Percentiles rank a stretch among this genome's conserved stretches.
Evolutionary conservation across 352 stramenopile species (phyloP).

Genomic region (Globisporangium apiculatum): DNA sequence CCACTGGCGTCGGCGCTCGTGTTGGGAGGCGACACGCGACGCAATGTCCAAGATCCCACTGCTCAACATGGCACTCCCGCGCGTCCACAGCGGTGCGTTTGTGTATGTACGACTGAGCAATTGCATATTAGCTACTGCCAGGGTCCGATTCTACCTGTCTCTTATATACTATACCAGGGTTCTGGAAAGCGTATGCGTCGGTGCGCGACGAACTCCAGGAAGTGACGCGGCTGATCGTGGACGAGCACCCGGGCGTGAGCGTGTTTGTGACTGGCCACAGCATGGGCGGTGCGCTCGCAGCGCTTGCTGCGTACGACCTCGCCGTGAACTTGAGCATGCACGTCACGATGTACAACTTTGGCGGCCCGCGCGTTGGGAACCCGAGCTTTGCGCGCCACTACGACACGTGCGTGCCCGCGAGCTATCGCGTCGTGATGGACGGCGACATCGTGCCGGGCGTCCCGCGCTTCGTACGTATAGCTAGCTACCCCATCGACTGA

Average conservation of each 20-base stretch:
- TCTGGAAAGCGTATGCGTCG: conserved; percentile 82
- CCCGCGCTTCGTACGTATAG: conserved; percentile 54
- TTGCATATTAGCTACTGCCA: not conserved
- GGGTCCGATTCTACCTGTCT: not conserved
- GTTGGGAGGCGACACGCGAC: conserved; percentile 50
- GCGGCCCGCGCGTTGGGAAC: conserved; percentile 80
- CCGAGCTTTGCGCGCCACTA: conserved; percentile 72
- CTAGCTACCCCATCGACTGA: not conserved
- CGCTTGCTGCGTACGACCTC: conserved; percentile 83
- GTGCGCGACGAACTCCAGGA: conserved; percentile 73
- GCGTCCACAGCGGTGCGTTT: conserved; percentile 69
- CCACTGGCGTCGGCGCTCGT: conserved; percentile 39
- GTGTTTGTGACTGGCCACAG: conserved; percentile 92
- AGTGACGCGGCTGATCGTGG: conserved; percentile 65
- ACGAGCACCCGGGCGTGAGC: conserved; percentile 77
- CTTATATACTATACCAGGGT: conserved; percentile 29
- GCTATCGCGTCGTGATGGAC: conserved; percentile 79
- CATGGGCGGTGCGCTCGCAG: conserved; percentile 87
- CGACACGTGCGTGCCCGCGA: conserved; percentile 66
- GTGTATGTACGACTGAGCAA: not conserved
- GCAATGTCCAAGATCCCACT: conserved; percentile 69
- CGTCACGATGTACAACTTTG: conserved; percentile 90
- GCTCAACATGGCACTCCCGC: conserved; percentile 78
- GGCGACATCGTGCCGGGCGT: conserved; percentile 73
- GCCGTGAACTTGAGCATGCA: conserved; percentile 81